Evolutionary conservation across 2,329 filamentous ascomycete species (phyloP).

Genomic region (Dactylellina leptospora): DNA sequence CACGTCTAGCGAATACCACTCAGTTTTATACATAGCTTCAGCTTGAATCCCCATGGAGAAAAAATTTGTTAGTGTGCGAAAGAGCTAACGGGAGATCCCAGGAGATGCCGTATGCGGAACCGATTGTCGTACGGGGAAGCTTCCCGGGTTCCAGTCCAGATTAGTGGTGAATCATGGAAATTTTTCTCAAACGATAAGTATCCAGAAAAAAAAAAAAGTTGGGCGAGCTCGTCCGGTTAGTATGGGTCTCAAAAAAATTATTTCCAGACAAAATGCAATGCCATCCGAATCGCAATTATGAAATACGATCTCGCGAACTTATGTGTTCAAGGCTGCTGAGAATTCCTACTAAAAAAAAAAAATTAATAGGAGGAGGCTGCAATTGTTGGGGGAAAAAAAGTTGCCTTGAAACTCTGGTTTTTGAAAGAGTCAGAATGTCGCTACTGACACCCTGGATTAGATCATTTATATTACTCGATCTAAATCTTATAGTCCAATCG

Average conservation of each 20-base stretch:
- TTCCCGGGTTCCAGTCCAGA: not conserved
- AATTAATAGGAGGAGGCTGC: not conserved
- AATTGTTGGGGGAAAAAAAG: not conserved
- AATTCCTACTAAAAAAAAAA: conserved; percentile 1
- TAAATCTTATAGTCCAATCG: conserved; percentile 43
- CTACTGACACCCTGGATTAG: conserved; percentile 35
- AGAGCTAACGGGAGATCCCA: not conserved
- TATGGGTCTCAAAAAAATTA: conserved; percentile 4
- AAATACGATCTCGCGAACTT: conserved; percentile 31
- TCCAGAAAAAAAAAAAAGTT: not conserved
- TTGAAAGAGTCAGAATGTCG: conserved; percentile 36
- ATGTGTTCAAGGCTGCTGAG: not conserved
- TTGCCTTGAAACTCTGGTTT: not conserved
- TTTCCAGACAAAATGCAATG: conserved; percentile 9
- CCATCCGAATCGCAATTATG: conserved; percentile 13
- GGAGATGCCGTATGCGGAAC: conserved; percentile 39
- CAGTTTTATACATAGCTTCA: too few relatives aligned
- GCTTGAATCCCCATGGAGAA: too few relatives aligned
- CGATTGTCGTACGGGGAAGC: conserved; percentile 22
- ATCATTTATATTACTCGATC: conserved; percentile 48
- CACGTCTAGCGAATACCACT: too few relatives aligned
- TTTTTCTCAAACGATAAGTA: not conserved
- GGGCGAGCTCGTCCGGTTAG: conserved; percentile 12
- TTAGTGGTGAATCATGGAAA: conserved; percentile 21
- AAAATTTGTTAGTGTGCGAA: conserved; percentile 26